Evolutionary conservation across 306 rosid species (phyloP), one percentile per base, ranked within the genome.

Genomic region (Pterocarpus santalinus): DNA sequence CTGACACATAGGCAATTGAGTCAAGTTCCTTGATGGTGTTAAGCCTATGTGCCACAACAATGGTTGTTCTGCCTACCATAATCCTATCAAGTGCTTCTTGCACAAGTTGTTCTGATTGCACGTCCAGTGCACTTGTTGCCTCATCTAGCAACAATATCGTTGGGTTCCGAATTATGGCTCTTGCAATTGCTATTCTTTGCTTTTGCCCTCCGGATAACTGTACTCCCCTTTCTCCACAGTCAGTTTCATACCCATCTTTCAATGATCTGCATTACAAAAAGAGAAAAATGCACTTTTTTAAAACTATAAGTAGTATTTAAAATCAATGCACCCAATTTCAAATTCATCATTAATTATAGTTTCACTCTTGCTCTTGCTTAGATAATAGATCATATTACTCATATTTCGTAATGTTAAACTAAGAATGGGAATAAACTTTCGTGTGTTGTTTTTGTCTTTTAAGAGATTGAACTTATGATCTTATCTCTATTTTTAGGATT

Each of bases 191-290:
- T 67, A 95, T 86, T 83, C 99, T 89, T 53, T 95, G 99, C 81
- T 95, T 95, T 73, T 95, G 98, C 7, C 99, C 99, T 71, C 99
- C 99, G 41, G 99, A 95, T 12, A 95, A 79, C 60, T 95, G 98
- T 55, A 93, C 97, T 16, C 99, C 99, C 80, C 99, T 89, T 82
- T 95, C 98, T n/a, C 99, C 99, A 61, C 98, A 91, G 80, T 95
- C 94, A 0, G 97, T 91, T 41, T 86, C 91, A 68, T 93, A 95
- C 64, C 99, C 99, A 10, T 93, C 93, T 77, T 89, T 93, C 81
- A 95, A 14, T 63, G 98, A 88, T 67, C 99, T 95, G 51, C 85
- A 85, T 72, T 22, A 58, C 47, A 55, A 39, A 77, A 33, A 69
- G 4, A 3, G 3, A 34, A 46, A 60, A 60, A 49, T 82, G 36